These are phyloP conservation scores for Heliamphora exappendiculata DNA, from an alignment of 148 eudicot species.

Conservation along the genomic window DNA sequence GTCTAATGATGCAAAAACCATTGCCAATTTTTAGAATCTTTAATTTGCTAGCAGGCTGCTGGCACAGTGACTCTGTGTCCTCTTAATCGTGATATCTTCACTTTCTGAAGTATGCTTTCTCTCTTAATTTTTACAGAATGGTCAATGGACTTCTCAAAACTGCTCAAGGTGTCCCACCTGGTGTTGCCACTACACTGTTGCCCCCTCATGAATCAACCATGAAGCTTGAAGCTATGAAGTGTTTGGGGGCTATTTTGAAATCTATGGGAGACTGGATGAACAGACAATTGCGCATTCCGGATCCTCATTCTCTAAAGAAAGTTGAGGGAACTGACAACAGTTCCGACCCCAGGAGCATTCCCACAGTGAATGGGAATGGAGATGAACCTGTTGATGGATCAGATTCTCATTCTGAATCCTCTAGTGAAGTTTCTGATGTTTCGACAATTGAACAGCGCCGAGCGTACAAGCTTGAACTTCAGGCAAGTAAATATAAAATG, in stretches of 20 bases:
- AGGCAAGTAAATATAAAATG: slow-evolving; percentile 36
- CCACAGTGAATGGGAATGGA: slow-evolving; percentile 58
- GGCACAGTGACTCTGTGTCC: not conserved
- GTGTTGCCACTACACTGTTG: slow-evolving; percentile 68
- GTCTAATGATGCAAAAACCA: not conserved
- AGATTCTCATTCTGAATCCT: slow-evolving; percentile 74
- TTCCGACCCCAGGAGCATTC: slow-evolving; percentile 49
- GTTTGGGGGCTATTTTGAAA: slow-evolving; percentile 74
- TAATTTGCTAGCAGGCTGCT: not conserved
- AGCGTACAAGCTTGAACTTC: slow-evolving; percentile 99
- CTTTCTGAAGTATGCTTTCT: not conserved
- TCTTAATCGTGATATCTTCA: not conserved
- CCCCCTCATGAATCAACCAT: slow-evolving; percentile 83
- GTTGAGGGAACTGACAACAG: slow-evolving; percentile 44
- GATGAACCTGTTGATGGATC: slow-evolving; percentile 71
- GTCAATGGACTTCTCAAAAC: slow-evolving; percentile 99
- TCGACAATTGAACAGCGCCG: slow-evolving; percentile 92
- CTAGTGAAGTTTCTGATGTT: slow-evolving; percentile 81
- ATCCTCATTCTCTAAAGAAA: slow-evolving; percentile 56
- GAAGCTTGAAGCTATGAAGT: slow-evolving; percentile 95
- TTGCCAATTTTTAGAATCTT: not conserved
- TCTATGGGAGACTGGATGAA: slow-evolving; percentile 99
- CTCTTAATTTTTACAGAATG: slow-evolving; percentile 53
- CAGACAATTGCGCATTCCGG: slow-evolving; percentile 80
- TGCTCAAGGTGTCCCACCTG: slow-evolving; percentile 98